These are phyloP conservation scores for Mycena olivaceomarginata DNA, from an alignment of 768 basidiomycete species.

Conservation along the genomic window DNA sequence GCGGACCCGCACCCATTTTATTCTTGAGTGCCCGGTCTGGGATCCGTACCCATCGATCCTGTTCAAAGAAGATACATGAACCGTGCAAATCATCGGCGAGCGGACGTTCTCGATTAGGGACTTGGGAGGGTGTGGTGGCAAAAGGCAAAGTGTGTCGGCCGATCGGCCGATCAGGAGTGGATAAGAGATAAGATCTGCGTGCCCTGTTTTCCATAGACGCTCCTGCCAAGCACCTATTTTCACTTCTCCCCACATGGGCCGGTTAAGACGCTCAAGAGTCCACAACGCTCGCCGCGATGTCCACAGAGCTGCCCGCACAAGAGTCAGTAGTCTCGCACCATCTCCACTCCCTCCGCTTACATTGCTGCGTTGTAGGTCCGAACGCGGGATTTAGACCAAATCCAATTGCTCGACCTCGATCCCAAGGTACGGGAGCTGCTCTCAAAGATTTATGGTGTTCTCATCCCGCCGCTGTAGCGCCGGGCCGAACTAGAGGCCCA, in stretches of 20 bases:
- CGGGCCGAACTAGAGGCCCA: slow-evolving; percentile 88
- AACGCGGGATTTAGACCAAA: slow-evolving; percentile 92
- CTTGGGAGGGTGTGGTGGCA: no score
- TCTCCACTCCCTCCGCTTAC: slow-evolving; percentile 15
- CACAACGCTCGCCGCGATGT: slow-evolving; percentile 94
- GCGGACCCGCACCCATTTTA: no score
- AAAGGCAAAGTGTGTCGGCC: no score
- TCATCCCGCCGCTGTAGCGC: slow-evolving; percentile 63
- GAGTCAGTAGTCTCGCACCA: slow-evolving; percentile 63
- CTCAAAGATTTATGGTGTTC: not conserved
- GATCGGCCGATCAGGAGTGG: no score
- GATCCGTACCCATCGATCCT: no score
- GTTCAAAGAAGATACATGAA: no score
- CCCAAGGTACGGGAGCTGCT: slow-evolving; percentile 74
- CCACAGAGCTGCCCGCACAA: slow-evolving; percentile 57
- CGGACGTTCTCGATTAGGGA: no score
- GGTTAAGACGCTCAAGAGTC: slow-evolving; percentile 86
- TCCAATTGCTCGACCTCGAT: slow-evolving; percentile 92
- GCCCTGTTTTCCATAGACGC: not conserved
- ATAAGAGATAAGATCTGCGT: not conserved
- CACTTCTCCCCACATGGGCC: slow-evolving; percentile 74
- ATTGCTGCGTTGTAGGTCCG: slow-evolving; percentile 69
- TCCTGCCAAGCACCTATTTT: slow-evolving; percentile 13
- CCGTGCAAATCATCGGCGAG: no score
- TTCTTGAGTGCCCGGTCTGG: no score